Conservation (phyloP, 202 grass and related monocot genomes). For the Elaeis oleifera region DNA sequence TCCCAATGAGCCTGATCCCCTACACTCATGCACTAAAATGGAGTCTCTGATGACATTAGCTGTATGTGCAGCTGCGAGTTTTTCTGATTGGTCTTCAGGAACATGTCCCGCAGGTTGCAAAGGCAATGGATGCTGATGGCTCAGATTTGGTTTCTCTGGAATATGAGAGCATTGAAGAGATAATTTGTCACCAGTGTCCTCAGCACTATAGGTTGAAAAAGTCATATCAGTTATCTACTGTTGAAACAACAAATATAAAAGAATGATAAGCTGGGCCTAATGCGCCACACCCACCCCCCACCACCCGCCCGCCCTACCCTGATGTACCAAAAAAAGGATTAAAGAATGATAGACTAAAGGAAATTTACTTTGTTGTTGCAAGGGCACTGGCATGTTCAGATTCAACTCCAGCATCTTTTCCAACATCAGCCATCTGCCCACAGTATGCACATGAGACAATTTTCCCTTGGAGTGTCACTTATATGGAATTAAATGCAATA, state of each 20-base stretch:
- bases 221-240: slow-evolving; percentile 20
- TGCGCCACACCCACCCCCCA: no score
- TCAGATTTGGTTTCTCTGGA: not conserved
- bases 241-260: not conserved
- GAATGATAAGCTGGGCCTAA: no score
- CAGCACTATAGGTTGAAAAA: slow-evolving; percentile 24
- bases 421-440: slow-evolving; percentile 26
- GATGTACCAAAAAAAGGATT: not conserved
- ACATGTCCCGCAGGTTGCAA: slow-evolving; percentile 20
- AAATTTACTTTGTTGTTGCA: slow-evolving; percentile 39
- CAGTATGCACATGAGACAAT: not conserved
- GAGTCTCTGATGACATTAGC: slow-evolving; percentile 27
- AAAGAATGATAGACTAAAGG: not conserved
- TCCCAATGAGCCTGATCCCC: slow-evolving; percentile 14
- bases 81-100: slow-evolving; percentile 21
- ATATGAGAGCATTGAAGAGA: slow-evolving; percentile 3
- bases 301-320: no score
- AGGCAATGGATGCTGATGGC: slow-evolving; percentile 24
- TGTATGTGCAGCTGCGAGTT: slow-evolving; percentile 24
- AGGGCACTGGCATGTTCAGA: slow-evolving; percentile 1
- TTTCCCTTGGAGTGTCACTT: slow-evolving; percentile 6
- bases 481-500: not conserved
- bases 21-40: slow-evolving; percentile 6
- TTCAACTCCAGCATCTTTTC: slow-evolving; percentile 18
- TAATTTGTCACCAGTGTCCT: not conserved